A percentile compares a stretch with the other conserved stretches of the same genome.
phyloP scores from a whole-genome alignment of 495 filamentous ascomycete genomes.

The Parmelia sp. region DNA sequence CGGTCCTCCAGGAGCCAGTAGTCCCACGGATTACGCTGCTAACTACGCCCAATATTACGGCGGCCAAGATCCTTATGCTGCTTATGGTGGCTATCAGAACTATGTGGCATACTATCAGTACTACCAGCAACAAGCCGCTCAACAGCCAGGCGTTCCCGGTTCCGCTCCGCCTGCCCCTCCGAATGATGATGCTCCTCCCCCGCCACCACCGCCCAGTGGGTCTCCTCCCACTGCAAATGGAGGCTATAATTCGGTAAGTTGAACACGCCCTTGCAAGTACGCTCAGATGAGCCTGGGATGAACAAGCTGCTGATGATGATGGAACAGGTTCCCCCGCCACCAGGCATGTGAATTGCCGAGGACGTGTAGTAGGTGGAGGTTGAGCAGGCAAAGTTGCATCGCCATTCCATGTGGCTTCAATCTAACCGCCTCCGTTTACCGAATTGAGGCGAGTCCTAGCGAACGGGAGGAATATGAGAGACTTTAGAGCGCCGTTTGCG shows the following conservation, averaged over 20 bases:
- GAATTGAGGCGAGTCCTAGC: not conserved
- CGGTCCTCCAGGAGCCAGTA: conserved; percentile 38
- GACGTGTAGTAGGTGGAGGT: not conserved
- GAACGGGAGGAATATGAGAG: not conserved
- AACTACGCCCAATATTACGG: conserved; percentile 82
- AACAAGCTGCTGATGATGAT: conserved; percentile 11
- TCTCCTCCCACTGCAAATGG: conserved; percentile 48
- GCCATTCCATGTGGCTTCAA: not conserved
- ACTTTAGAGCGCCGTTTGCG: not conserved
- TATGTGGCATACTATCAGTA: conserved; percentile 68
- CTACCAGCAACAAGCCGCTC: conserved; percentile 56
- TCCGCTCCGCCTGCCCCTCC: conserved; percentile 54
- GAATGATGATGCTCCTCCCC: conserved; percentile 57
- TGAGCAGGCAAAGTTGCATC: not conserved
- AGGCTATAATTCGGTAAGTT: conserved; percentile 63
- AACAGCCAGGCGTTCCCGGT: conserved; percentile 45
- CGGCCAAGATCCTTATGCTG: conserved; percentile 76
- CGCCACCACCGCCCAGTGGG: conserved; percentile 50
- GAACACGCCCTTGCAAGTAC: not conserved
- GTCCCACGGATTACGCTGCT: conserved; percentile 57
- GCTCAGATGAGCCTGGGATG: not conserved
- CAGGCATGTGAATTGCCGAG: conserved; percentile 36
- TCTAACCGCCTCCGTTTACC: not conserved
- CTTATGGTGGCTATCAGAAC: conserved; percentile 80
- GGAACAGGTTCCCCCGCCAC: conserved; percentile 46